phyloP scores from a whole-genome alignment of 23 red algal genomes.

The Gracilaria domingensis region DNA sequence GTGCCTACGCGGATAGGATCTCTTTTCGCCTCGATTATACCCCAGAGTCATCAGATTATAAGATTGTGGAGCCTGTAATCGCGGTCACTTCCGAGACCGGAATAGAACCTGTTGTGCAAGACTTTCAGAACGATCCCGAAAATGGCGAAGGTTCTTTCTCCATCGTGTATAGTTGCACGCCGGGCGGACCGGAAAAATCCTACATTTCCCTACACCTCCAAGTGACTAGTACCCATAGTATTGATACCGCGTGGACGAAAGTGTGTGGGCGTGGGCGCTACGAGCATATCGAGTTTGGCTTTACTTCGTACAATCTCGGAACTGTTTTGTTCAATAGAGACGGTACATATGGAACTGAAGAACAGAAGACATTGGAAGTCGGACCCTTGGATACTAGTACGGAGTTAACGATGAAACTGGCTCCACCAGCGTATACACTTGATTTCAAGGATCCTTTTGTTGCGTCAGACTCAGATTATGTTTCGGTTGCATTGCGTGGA shows the following conservation, averaged over 20 bases:
- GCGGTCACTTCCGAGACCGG: conserved; percentile 34
- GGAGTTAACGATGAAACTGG: conserved; percentile 44
- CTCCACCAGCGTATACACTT: conserved; percentile 50
- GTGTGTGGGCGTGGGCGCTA: conserved; percentile 58
- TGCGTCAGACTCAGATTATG: conserved; percentile 26
- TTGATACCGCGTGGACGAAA: conserved; percentile 75
- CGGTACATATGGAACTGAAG: conserved; percentile 64
- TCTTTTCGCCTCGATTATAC: conserved; percentile 47
- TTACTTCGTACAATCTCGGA: conserved; percentile 26
- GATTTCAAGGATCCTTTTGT: conserved; percentile 59
- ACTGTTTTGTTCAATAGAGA: conserved; percentile 62
- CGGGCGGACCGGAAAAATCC: conserved; percentile 15
- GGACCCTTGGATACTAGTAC: conserved; percentile 62
- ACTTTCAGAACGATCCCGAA: conserved; percentile 36
- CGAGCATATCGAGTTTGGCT: conserved; percentile 64
- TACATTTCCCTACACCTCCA: conserved; percentile 46
- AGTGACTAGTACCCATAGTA: conserved; percentile 28
- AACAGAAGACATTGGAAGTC: conserved; percentile 55
- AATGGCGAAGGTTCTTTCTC: conserved; percentile 48
- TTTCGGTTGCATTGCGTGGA: conserved; percentile 61
- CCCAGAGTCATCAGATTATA: conserved; percentile 49
- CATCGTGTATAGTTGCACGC: conserved; percentile 37
- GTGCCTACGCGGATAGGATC: conserved; percentile 55
- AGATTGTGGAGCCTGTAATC: conserved; percentile 47
- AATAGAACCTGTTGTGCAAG: conserved; percentile 35